Evolutionary conservation across 306 rosid genomes (phyloP).

Genomic region (Acacia crassicarpa): DNA sequence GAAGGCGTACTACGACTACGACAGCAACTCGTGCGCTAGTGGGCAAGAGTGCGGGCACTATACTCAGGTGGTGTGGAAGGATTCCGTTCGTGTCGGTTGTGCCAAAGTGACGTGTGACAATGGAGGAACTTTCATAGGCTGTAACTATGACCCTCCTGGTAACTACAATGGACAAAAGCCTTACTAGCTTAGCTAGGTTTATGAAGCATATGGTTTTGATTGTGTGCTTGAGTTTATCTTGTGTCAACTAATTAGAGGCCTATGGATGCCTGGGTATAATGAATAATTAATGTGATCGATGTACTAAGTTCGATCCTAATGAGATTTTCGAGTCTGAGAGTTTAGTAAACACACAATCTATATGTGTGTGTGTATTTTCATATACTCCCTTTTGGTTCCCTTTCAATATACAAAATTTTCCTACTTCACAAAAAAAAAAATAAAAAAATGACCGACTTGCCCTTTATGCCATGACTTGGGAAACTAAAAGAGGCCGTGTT

Average conservation of each 20-base stretch:
- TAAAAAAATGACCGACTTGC: not conserved
- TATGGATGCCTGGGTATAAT: not conserved
- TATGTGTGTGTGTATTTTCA: too few species aligned
- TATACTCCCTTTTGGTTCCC: not conserved
- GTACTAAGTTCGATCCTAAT: not conserved
- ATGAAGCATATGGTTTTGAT: too few species aligned
- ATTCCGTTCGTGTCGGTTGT: conserved; percentile 45
- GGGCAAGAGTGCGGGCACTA: conserved; percentile 47
- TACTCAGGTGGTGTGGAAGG: conserved; percentile 57
- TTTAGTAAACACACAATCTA: too few species aligned
- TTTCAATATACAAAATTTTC: too few species aligned
- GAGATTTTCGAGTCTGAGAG: not conserved
- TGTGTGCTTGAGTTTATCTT: too few species aligned
- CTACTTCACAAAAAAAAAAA: not conserved
- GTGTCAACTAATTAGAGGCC: not conserved
- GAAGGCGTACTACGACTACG: conserved; percentile 39
- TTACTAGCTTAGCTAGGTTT: conserved; percentile 12
- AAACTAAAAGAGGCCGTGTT: not conserved
- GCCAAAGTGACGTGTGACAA: conserved; percentile 45
- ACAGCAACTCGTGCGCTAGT: conserved; percentile 34
- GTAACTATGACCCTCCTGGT: conserved; percentile 66
- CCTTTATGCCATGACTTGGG: not conserved
- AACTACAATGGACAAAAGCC: conserved; percentile 43
- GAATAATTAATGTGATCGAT: not conserved
- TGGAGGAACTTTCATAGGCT: conserved; percentile 52